Base-by-base conservation (phyloP, 805 yeast species). In the Isabelozyma gotoi region DNA sequence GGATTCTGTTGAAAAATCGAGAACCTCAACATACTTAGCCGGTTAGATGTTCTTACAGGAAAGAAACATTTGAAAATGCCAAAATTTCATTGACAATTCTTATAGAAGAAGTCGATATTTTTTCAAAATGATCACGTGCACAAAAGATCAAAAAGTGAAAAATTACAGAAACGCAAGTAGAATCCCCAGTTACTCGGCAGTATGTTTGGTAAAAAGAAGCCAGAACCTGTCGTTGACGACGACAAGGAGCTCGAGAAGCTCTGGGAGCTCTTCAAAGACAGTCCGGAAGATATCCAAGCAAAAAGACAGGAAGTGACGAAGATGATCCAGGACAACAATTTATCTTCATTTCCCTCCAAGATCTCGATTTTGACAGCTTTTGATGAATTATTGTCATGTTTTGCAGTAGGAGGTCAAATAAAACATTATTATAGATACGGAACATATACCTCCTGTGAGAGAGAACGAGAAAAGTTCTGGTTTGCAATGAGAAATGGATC, bases 351-450 rank as follows among this genome's bases (percentile, higher is more conserved):
- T 41, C 76, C 75, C 4, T 52, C 61, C n/a, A 61, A 62, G 19
- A 51, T 71, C 38, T 60, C 71, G 11, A 53, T 71, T 5, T 72
- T 84, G 42, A 88, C 92, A 36, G 94, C 94, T 1, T 84, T 91
- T 63, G 96, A 91, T 62, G 96, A 89, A 57, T 71, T 91, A 17
- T 76, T 90, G 37, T 83, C 80, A 38, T 92, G 98, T 61, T 89
- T 87, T 66, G 87, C 97, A 0, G 59, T 91, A 2, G 97, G 96
- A 3, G 97, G 97, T 0, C 97, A 91, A 59, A 67, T 88, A 16
- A 78, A 95, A 47, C 78, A 85, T 63, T 85, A 86, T 56, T 92
- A 91, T 60, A 71, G 97, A 42, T 85, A 81, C 57, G 97, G 97
- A 2, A 80, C 82, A 35, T 75, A 88, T 54, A 81, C 83, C 40